These are phyloP conservation scores for Neonectria coccinea DNA, from an alignment of 2,329 filamentous ascomycete genomes.

Conservation along the genomic window DNA sequence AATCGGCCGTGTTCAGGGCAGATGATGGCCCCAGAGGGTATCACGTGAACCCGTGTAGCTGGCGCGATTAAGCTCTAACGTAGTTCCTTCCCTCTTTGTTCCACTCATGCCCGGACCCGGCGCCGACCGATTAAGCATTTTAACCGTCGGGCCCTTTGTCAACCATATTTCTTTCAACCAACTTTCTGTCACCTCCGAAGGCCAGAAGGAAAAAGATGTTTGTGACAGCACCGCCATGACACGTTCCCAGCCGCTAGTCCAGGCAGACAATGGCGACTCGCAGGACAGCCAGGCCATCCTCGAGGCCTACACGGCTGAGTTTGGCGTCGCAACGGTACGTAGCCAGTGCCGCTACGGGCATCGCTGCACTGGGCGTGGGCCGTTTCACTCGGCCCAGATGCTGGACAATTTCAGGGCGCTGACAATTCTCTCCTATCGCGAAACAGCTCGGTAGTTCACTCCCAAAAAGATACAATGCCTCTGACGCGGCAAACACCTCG, in stretches of 20 bases:
- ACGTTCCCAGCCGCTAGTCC: conserved; percentile 42
- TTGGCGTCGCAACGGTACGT: conserved; percentile 56
- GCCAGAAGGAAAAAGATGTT: conserved; percentile 32
- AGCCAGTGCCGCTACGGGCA: conserved; percentile 34
- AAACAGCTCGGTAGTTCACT: conserved; percentile 37
- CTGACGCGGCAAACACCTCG: conserved; percentile 8
- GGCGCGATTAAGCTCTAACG: conserved; percentile 28
- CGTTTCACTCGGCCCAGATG: neutral
- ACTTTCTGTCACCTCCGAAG: neutral
- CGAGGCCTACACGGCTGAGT: conserved; percentile 52
- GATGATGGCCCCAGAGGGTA: neutral
- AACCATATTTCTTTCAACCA: conserved; percentile 17
- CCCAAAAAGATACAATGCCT: conserved; percentile 23
- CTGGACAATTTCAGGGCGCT: neutral
- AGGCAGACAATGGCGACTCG: conserved; percentile 53
- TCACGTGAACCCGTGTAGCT: conserved; percentile 49
- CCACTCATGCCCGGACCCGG: neutral
- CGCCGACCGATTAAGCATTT: conserved; percentile 31
- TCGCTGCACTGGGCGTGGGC: conserved; percentile 32
- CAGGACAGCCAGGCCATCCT: conserved; percentile 60
- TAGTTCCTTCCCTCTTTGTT: conserved; percentile 17
- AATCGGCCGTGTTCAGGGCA: neutral
- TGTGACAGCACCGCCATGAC: conserved; percentile 44
- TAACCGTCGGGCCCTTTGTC: conserved; percentile 26
- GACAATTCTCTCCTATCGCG: neutral